phyloP scores from a whole-genome alignment of 306 rosid genomes.

The Trichosanthes truncata region DNA sequence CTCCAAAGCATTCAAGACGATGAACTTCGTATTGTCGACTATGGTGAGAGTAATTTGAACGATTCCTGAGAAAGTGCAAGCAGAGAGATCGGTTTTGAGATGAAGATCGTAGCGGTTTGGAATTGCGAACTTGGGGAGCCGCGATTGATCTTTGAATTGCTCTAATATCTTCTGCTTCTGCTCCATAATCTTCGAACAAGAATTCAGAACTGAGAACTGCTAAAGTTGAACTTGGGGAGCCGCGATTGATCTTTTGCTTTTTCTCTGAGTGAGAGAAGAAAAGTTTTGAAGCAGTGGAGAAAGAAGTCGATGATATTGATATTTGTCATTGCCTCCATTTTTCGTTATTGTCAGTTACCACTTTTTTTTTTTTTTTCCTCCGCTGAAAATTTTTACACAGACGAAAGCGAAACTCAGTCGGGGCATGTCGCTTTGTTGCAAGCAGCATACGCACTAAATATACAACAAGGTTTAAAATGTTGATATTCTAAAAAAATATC shows the following conservation, averaged over 20 bases:
- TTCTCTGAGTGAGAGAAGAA: not conserved
- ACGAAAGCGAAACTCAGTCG: too few species aligned
- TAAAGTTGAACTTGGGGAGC: too few species aligned
- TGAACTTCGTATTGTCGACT: slow-evolving; percentile 24
- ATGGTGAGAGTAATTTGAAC: slow-evolving; percentile 25
- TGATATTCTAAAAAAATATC: too few species aligned
- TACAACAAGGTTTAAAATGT: too few species aligned
- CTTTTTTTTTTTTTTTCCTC: not conserved
- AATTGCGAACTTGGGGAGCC: slow-evolving; percentile 42
- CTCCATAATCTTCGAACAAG: slow-evolving; percentile 22
- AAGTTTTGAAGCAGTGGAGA: not conserved
- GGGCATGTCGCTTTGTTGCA: too few species aligned
- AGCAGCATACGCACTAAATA: too few species aligned
- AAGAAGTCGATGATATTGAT: not conserved
- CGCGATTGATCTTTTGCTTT: too few species aligned
- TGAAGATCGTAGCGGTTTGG: slow-evolving; percentile 44
- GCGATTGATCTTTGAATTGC: slow-evolving; percentile 45
- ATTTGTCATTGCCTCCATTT: not conserved
- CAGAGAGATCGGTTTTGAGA: slow-evolving; percentile 40
- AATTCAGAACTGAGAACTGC: not conserved
- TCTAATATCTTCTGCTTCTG: slow-evolving; percentile 15
- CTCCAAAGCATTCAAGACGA: slow-evolving; percentile 46
- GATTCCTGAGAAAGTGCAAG: slow-evolving; percentile 37
- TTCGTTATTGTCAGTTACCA: not conserved
- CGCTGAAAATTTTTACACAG: too few species aligned